Evolutionary conservation across 257 asterid species (phyloP).

Genomic region (Striga asiatica): DNA sequence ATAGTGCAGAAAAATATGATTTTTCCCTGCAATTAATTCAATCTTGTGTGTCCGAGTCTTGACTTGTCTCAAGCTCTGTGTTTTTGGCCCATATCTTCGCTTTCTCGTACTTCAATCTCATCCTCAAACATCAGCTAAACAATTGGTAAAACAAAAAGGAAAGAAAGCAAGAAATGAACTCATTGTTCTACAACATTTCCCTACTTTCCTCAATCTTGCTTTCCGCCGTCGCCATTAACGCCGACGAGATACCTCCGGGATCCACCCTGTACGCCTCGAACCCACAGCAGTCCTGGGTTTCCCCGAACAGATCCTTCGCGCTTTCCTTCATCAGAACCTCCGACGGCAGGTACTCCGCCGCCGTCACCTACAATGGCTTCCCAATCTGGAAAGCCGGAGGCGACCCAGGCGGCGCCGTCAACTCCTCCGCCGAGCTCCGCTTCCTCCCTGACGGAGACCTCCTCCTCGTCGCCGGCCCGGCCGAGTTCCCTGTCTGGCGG

Average conservation of each 20-base stretch:
- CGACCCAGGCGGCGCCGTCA: conserved; percentile 49
- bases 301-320: conserved; percentile 39
- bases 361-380: conserved; percentile 36
- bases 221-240: conserved; percentile 9
- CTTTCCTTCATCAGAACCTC: conserved; percentile 40
- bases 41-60: too few species aligned
- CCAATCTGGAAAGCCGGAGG: conserved; percentile 66
- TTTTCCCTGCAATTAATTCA: too few species aligned
- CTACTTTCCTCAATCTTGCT: conserved; percentile 10
- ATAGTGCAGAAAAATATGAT: too few species aligned
- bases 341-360: conserved; percentile 30
- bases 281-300: conserved; percentile 40
- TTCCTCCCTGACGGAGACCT: conserved; percentile 51
- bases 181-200: background rate
- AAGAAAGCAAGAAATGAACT: background rate
- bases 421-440: conserved; percentile 36
- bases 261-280: conserved; percentile 43
- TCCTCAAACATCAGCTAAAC: too few species aligned
- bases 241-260: conserved; percentile 40
- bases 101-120: too few species aligned
- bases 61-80: too few species aligned
- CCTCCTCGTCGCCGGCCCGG: conserved; percentile 45
- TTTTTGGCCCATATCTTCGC: too few species aligned
- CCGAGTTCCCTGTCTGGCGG: conserved; percentile 44
- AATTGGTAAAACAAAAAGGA: background rate